Percentiles rank a stretch among this genome's conserved stretches.
Evolutionary conservation across 208 protist genomes (phyloP).

Genomic region (Lotmaria passim): DNA sequence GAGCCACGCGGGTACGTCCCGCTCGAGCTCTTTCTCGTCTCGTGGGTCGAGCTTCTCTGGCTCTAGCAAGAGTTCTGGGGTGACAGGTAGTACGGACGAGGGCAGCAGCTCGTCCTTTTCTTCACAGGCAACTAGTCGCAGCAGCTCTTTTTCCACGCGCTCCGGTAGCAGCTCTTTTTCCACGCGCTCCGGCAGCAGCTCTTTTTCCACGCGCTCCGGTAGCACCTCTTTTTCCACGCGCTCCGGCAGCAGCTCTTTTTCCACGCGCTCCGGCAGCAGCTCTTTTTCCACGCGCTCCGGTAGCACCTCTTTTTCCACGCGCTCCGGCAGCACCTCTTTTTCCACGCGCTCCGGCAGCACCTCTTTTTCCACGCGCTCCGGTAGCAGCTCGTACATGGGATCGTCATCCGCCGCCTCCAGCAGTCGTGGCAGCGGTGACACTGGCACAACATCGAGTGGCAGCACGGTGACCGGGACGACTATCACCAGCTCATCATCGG

Average conservation of each 20-base stretch:
- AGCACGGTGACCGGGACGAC: background rate
- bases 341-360: too few species aligned
- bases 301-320: too few species aligned
- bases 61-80: constrained; percentile 2
- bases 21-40: background rate
- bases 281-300: too few species aligned
- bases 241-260: too few species aligned
- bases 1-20: background rate
- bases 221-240: too few species aligned
- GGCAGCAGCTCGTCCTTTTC: constrained; percentile 3
- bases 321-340: too few species aligned
- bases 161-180: too few species aligned
- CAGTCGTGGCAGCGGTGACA: background rate
- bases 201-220: too few species aligned
- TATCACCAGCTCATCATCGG: background rate
- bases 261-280: too few species aligned
- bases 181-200: too few species aligned
- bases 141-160: too few species aligned
- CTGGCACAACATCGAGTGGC: background rate
- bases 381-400: background rate
- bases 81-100: background rate
- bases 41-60: background rate
- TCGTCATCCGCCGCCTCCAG: background rate
- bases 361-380: too few species aligned
- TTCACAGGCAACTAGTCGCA: background rate